phyloP scores from a whole-genome alignment of 192 early-diverging fungal genomes.

The Dissophora ornata region DNA sequence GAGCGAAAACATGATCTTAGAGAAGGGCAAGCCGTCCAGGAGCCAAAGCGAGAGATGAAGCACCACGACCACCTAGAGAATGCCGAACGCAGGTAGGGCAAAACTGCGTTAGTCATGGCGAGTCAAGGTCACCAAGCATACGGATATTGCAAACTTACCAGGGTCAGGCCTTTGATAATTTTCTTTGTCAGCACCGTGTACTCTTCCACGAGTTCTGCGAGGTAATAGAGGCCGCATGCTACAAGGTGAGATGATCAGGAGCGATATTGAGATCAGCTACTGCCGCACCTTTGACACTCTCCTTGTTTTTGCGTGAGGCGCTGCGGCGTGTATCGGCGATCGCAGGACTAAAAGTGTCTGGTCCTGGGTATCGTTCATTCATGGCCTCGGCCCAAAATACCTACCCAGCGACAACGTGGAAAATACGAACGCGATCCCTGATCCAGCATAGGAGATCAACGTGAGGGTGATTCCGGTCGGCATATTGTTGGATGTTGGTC shows the following conservation, averaged over 20 bases:
- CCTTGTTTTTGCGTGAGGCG: no score
- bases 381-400: neutral
- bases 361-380: no score
- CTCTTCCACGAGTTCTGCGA: slow-evolving; percentile 74
- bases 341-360: no score
- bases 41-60: slow-evolving; percentile 78
- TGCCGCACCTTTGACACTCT: no score
- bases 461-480: slow-evolving; percentile 49
- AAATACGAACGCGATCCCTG: slow-evolving; percentile 63
- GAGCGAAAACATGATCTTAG: slow-evolving; percentile 76
- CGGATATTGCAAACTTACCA: slow-evolving; percentile 56
- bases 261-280: no score
- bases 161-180: slow-evolving; percentile 73
- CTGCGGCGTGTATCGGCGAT: no score
- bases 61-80: slow-evolving; percentile 66
- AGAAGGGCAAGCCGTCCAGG: slow-evolving; percentile 83
- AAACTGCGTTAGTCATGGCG: no score
- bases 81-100: no score
- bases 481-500: slow-evolving; percentile 8
- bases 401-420: slow-evolving; percentile 69
- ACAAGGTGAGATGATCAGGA: slow-evolving; percentile 3
- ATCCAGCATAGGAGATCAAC: slow-evolving; percentile 64
- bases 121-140: no score
- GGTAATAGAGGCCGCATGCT: slow-evolving; percentile 90
- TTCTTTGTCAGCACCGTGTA: slow-evolving; percentile 83